These are phyloP conservation scores for Schizonepeta tenuifolia DNA, from an alignment of 257 asterid genomes.

Conservation along the genomic window DNA sequence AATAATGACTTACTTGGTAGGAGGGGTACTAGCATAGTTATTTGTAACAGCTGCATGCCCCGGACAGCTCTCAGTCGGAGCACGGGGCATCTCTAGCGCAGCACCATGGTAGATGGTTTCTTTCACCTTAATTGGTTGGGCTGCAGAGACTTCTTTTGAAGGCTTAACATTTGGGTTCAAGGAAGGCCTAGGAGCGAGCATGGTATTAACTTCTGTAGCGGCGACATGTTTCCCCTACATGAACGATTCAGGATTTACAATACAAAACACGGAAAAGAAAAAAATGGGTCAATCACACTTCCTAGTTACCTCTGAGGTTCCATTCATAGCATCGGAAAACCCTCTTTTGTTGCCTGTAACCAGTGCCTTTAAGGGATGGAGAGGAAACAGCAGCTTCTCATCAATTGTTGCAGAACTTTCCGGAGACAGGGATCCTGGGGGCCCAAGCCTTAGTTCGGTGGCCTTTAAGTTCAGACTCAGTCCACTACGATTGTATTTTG, in stretches of 20 bases:
- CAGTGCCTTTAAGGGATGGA: constrained; percentile 51
- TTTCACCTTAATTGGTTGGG: constrained; percentile 30
- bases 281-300: constrained; percentile 24
- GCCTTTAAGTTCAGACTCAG: constrained; percentile 66
- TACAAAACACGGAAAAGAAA: neutral
- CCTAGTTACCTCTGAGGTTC: constrained; percentile 49
- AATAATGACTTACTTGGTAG: constrained; percentile 53
- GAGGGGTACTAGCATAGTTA: constrained; percentile 49
- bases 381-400: constrained; percentile 69
- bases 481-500: constrained; percentile 45
- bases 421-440: constrained; percentile 70
- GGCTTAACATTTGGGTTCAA: constrained; percentile 18
- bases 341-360: constrained; percentile 77
- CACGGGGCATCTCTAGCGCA: constrained; percentile 30
- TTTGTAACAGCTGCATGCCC: constrained; percentile 13
- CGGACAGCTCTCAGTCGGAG: constrained; percentile 17
- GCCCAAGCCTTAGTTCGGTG: constrained; percentile 72
- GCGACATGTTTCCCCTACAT: constrained; percentile 28
- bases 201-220: constrained; percentile 19
- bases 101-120: constrained; percentile 24
- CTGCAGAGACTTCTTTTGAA: constrained; percentile 27
- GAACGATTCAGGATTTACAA: neutral
- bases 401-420: constrained; percentile 46
- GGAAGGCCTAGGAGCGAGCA: constrained; percentile 37
- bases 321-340: constrained; percentile 72